Evolutionary conservation across 1,139 yeast species (phyloP).

Genomic region (Candida frijolesensis): DNA sequence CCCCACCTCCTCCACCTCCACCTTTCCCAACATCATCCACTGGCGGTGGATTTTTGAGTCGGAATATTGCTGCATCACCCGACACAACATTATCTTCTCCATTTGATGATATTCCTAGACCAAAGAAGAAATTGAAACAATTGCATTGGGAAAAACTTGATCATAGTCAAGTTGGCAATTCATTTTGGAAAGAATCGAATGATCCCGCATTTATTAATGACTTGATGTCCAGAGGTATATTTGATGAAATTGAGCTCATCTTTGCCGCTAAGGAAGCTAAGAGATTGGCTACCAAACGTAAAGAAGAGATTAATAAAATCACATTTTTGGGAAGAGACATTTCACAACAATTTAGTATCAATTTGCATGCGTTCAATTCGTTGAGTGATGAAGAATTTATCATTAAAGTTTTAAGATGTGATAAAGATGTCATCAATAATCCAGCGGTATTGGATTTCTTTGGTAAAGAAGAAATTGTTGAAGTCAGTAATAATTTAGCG

Average conservation of each 20-base stretch:
- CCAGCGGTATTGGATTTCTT: slow-evolving; percentile 72
- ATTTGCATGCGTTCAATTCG: slow-evolving; percentile 61
- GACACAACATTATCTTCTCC: slow-evolving; percentile 25
- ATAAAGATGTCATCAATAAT: slow-evolving; percentile 53
- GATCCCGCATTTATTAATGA: slow-evolving; percentile 55
- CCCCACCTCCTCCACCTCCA: slow-evolving; percentile 26
- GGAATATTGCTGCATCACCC: slow-evolving; percentile 19
- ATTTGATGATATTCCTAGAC: slow-evolving; percentile 68
- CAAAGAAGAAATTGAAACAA: slow-evolving; percentile 77
- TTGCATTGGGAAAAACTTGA: slow-evolving; percentile 85
- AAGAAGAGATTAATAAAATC: slow-evolving; percentile 52
- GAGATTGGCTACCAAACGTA: slow-evolving; percentile 49
- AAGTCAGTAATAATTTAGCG: slow-evolving; percentile 63
- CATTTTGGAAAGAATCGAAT: slow-evolving; percentile 60
- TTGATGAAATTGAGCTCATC: slow-evolving; percentile 71
- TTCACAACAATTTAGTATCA: slow-evolving; percentile 79
- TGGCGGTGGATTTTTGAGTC: slow-evolving; percentile 1
- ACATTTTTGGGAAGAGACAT: slow-evolving; percentile 68
- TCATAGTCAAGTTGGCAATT: slow-evolving; percentile 47
- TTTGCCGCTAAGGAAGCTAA: slow-evolving; percentile 82
- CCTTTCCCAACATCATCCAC: slow-evolving; percentile 24
- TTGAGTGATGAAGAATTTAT: slow-evolving; percentile 60
- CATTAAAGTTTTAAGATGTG: slow-evolving; percentile 62
- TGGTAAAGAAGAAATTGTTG: slow-evolving; percentile 67
- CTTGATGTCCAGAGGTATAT: slow-evolving; percentile 66